Evolutionary conservation across 1,139 yeast genomes (phyloP).

Genomic region (Debaryomycetaceae sp.): DNA sequence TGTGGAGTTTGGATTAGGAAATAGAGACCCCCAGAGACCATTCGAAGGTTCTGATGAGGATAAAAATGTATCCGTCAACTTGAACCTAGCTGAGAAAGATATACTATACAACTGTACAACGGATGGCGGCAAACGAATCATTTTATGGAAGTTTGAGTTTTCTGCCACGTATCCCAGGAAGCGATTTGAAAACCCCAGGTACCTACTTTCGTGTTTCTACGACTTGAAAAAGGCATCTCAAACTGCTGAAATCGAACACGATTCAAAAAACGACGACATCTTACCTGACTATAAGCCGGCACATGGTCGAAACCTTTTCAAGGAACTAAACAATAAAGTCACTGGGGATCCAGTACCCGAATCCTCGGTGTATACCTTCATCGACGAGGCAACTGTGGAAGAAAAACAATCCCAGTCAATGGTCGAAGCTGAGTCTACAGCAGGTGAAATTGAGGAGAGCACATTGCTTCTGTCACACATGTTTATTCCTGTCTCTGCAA

Average conservation of each 20-base stretch:
- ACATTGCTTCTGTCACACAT: neutral
- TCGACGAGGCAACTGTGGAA: conserved; percentile 2
- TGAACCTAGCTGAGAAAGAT: conserved; percentile 11
- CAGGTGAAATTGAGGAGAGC: neutral
- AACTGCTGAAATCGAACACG: conserved; percentile 2
- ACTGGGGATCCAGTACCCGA: neutral
- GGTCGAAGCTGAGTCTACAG: neutral
- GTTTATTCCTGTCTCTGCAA: conserved; percentile 20
- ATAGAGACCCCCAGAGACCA: neutral
- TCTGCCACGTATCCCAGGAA: conserved; percentile 37
- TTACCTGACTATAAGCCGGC: conserved; percentile 21
- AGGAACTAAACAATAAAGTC: conserved; percentile 22
- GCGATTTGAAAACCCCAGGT: conserved; percentile 28
- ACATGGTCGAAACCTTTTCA: conserved; percentile 17
- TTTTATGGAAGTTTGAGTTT: conserved; percentile 32
- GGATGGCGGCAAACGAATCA: conserved; percentile 8
- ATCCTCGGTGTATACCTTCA: neutral
- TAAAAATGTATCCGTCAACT: conserved; percentile 4
- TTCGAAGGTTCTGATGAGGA: conserved; percentile 5
- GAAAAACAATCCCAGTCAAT: conserved; percentile 1
- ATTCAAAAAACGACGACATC: conserved; percentile 3
- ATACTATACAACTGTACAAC: conserved; percentile 7
- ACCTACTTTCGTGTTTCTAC: conserved; percentile 23
- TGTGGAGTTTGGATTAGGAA: neutral
- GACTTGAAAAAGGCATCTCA: conserved; percentile 7